These are phyloP conservation scores for Clarireedia homoeocarpa DNA, from an alignment of 2,329 filamentous ascomycete species.

Conservation along the genomic window DNA sequence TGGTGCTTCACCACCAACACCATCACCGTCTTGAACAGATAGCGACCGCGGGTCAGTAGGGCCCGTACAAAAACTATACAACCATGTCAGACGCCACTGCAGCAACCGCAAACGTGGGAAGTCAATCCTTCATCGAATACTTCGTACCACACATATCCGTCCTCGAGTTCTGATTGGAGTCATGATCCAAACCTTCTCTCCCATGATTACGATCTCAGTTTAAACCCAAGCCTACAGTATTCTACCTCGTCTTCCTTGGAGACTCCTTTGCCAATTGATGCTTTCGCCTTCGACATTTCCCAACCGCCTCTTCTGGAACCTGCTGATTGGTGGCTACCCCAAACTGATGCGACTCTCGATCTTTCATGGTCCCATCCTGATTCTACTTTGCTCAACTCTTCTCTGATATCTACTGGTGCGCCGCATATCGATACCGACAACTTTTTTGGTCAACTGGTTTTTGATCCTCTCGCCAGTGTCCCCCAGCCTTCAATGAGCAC, in stretches of 20 bases:
- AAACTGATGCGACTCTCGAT: constrained; percentile 5
- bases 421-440: constrained; percentile 4
- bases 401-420: constrained; percentile 3
- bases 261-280: background rate
- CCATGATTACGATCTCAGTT: constrained; percentile 7
- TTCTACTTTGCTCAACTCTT: background rate
- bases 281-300: background rate
- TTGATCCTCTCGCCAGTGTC: constrained; percentile 2
- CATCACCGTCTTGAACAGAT: background rate
- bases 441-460: constrained; percentile 1
- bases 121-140: constrained; percentile 7
- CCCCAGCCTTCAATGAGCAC: constrained; percentile 7
- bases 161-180: constrained; percentile 2
- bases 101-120: constrained; percentile 1
- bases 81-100: constrained; percentile 13
- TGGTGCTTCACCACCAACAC: background rate
- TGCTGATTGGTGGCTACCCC: constrained; percentile 5
- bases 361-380: constrained; percentile 1
- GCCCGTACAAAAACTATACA: constrained; percentile 22
- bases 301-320: background rate
- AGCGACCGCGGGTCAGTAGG: constrained; percentile 16
- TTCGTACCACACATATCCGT: constrained; percentile 11
- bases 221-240: background rate
- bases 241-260: background rate
- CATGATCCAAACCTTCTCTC: background rate